phyloP scores from a whole-genome alignment of 2,329 filamentous ascomycete species.

The Myriosclerotinia duriaeana region DNA sequence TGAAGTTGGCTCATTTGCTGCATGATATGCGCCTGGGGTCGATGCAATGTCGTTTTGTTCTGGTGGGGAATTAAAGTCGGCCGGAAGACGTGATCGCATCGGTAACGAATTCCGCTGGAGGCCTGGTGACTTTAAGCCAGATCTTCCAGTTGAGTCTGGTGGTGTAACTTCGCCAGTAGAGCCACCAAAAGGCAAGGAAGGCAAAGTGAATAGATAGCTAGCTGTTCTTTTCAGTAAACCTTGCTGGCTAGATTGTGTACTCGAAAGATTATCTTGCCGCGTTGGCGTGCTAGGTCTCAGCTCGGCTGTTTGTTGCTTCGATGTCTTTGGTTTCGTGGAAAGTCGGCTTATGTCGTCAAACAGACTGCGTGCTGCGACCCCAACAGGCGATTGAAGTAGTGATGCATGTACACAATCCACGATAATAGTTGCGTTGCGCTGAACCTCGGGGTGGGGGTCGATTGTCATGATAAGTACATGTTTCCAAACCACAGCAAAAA shows the following conservation, averaged over 20 bases:
- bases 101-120: constrained; percentile 35
- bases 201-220: constrained; percentile 59
- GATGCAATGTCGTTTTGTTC: constrained; percentile 71
- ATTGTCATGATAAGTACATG: constrained; percentile 86
- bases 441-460: constrained; percentile 91
- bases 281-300: constrained; percentile 38
- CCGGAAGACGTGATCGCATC: constrained; percentile 48
- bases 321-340: constrained; percentile 48
- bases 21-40: constrained; percentile 69
- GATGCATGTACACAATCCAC: constrained; percentile 81
- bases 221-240: constrained; percentile 63
- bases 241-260: constrained; percentile 53
- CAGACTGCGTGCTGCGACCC: constrained; percentile 65
- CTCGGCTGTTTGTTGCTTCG: constrained; percentile 35
- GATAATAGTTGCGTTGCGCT: constrained; percentile 78
- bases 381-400: constrained; percentile 74
- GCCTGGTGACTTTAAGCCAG: constrained; percentile 35
- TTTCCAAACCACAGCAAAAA: constrained; percentile 93
- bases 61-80: constrained; percentile 63
- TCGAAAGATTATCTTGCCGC: constrained; percentile 32
- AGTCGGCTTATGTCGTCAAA: constrained; percentile 70
- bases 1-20: constrained; percentile 75
- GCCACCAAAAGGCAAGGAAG: constrained; percentile 52
- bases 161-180: constrained; percentile 37
- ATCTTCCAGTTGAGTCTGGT: constrained; percentile 29